A percentile compares a stretch with the other conserved stretches of the same genome.
Evolutionary conservation across 73 alveolate genomes (phyloP).

Genomic region (Stentor coeruleus): DNA sequence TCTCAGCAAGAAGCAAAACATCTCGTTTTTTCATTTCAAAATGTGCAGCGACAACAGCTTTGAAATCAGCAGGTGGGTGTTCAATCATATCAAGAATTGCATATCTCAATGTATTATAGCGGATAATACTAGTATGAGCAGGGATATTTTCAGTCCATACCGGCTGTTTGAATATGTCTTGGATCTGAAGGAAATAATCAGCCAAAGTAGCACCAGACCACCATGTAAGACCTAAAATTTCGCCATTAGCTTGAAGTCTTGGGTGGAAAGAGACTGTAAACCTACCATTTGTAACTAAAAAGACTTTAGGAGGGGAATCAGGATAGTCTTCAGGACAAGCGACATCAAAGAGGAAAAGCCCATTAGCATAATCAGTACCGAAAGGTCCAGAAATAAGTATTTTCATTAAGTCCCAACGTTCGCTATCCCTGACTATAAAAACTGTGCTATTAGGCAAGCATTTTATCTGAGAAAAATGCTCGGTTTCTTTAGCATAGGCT

Average conservation of each 20-base stretch:
- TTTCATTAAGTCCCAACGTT: slow-evolving; percentile 91
- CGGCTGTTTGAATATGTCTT: slow-evolving; percentile 94
- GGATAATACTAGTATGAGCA: slow-evolving; percentile 86
- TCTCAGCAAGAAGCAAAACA: slow-evolving; percentile 73
- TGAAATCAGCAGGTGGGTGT: slow-evolving; percentile 93
- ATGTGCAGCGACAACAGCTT: slow-evolving; percentile 80
- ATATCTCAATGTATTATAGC: slow-evolving; percentile 86
- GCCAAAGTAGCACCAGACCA: slow-evolving; percentile 83
- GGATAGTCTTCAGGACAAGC: slow-evolving; percentile 90
- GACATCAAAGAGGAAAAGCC: slow-evolving; percentile 91
- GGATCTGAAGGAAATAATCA: slow-evolving; percentile 94
- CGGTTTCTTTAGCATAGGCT: neutral
- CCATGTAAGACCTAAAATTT: slow-evolving; percentile 95
- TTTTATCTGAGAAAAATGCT: slow-evolving; percentile 43
- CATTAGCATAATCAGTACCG: slow-evolving; percentile 97
- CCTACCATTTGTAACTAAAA: slow-evolving; percentile 88
- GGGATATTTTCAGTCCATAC: slow-evolving; percentile 96
- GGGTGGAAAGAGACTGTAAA: slow-evolving; percentile 91
- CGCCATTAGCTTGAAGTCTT: slow-evolving; percentile 89
- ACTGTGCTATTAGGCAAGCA: slow-evolving; percentile 88
- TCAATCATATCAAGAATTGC: slow-evolving; percentile 93
- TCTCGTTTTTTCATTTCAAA: slow-evolving; percentile 90
- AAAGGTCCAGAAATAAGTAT: slow-evolving; percentile 91
- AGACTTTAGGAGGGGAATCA: slow-evolving; percentile 90
- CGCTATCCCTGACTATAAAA: slow-evolving; percentile 85